phyloP scores from a whole-genome alignment of 73 alveolate species.

The Paramecium caudatum region DNA sequence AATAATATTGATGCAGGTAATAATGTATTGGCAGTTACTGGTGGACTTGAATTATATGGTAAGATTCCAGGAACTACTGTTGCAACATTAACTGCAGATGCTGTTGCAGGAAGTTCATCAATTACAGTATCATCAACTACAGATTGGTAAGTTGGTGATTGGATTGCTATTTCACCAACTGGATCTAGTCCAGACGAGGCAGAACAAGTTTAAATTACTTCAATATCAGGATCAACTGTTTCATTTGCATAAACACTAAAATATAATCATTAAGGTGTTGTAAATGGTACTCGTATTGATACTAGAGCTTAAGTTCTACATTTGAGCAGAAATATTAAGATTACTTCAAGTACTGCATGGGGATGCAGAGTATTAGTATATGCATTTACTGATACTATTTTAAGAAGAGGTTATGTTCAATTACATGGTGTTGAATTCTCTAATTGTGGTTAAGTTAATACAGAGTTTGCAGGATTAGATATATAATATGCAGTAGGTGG shows the following conservation, averaged over 20 bases:
- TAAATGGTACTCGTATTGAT: constrained; percentile 30
- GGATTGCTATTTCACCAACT: constrained; percentile 67
- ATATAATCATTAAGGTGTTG: constrained; percentile 63
- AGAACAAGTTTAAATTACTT: constrained; percentile 51
- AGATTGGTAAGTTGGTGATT: constrained; percentile 74
- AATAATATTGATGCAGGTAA: constrained; percentile 67
- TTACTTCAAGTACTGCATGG: constrained; percentile 6
- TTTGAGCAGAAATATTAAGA: constrained; percentile 68
- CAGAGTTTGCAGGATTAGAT: constrained; percentile 67
- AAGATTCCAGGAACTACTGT: constrained; percentile 52
- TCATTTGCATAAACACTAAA: constrained; percentile 23
- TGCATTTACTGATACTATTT: constrained; percentile 2
- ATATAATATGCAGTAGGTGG: constrained; percentile 37
- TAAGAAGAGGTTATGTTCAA: constrained; percentile 54
- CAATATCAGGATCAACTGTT: constrained; percentile 49
- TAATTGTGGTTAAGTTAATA: constrained; percentile 64
- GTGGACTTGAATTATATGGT: constrained; percentile 53
- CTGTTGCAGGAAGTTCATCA: constrained; percentile 52
- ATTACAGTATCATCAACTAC: constrained; percentile 60
- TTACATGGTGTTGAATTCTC: constrained; percentile 72
- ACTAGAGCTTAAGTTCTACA: constrained; percentile 66
- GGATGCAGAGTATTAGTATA: constrained; percentile 64
- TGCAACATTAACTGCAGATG: constrained; percentile 66
- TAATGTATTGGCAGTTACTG: constrained; percentile 67
- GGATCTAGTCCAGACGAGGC: constrained; percentile 52